Percentiles rank a stretch among this genome's conserved stretches.
Evolutionary conservation across 345 rosid genomes (phyloP).

Genomic region (Stellera chamaejasme): DNA sequence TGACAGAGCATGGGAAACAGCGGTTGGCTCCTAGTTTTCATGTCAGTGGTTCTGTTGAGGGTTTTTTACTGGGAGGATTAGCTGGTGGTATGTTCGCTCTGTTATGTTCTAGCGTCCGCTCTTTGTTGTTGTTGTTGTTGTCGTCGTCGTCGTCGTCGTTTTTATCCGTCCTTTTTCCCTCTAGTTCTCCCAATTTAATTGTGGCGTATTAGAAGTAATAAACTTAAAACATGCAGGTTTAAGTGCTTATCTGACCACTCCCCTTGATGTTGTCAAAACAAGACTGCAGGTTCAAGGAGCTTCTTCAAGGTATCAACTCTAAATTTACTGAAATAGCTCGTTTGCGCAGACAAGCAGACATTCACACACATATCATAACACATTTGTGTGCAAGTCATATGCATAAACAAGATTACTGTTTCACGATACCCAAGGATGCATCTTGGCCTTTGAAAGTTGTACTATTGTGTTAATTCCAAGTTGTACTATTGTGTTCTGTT

Average conservation of each 20-base stretch:
- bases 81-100: slow-evolving; percentile 72
- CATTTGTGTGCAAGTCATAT: too few relatives aligned
- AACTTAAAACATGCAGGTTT: slow-evolving; percentile 39
- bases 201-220: slow-evolving; percentile 2
- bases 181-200: not conserved
- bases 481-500: not conserved
- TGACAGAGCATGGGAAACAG: slow-evolving; percentile 47
- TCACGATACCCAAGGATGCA: too few relatives aligned
- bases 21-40: slow-evolving; percentile 38
- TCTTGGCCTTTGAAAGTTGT: too few relatives aligned
- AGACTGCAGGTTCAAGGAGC: slow-evolving; percentile 94
- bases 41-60: slow-evolving; percentile 55
- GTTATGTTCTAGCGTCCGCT: slow-evolving; percentile 1
- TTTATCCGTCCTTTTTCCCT: not conserved
- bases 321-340: not conserved
- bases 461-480: too few relatives aligned
- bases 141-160: too few relatives aligned
- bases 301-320: slow-evolving; percentile 43
- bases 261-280: slow-evolving; percentile 86
- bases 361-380: too few relatives aligned
- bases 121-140: not conserved
- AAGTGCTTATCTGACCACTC: slow-evolving; percentile 86
- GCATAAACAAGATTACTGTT: too few relatives aligned
- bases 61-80: slow-evolving; percentile 83
- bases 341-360: too few relatives aligned